These are phyloP conservation scores for Apiotrichum montevideense DNA, from an alignment of 1,284 basidiomycete genomes.

Conservation along the genomic window DNA sequence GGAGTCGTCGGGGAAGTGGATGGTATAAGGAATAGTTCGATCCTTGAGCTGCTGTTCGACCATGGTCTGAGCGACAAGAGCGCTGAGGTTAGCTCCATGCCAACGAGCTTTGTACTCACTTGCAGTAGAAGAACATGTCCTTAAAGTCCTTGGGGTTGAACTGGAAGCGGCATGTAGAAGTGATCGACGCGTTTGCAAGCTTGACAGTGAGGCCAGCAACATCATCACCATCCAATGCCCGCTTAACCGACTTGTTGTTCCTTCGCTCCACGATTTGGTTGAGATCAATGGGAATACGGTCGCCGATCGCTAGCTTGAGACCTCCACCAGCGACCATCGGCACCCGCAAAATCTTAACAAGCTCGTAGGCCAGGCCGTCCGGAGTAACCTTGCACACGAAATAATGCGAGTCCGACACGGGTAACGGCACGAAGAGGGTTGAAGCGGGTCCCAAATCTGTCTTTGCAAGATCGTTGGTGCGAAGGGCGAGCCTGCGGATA, in stretches of 20 bases:
- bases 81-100: conserved; percentile 50
- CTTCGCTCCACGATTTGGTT: conserved; percentile 21
- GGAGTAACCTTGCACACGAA: conserved; percentile 33
- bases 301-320: conserved; percentile 29
- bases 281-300: conserved; percentile 28
- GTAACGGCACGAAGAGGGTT: conserved; percentile 36
- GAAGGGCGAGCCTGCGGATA: conserved; percentile 29
- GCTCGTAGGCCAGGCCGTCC: conserved; percentile 32
- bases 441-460: conserved; percentile 35
- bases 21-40: conserved; percentile 68
- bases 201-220: neutral
- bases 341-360: conserved; percentile 32
- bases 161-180: conserved; percentile 23
- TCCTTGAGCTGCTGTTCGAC: conserved; percentile 81
- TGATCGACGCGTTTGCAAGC: neutral
- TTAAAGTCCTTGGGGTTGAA: conserved; percentile 35
- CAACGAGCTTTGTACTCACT: conserved; percentile 21
- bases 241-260: conserved; percentile 9
- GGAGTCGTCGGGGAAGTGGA: conserved; percentile 55
- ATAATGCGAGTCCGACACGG: conserved; percentile 31
- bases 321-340: conserved; percentile 31
- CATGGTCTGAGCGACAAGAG: conserved; percentile 80
- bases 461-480: conserved; percentile 36
- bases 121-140: conserved; percentile 38
- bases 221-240: conserved; percentile 4